These are phyloP conservation scores for Debaryomyces psychrophilus DNA, from an alignment of 1,139 yeast species.

Conservation along the genomic window DNA sequence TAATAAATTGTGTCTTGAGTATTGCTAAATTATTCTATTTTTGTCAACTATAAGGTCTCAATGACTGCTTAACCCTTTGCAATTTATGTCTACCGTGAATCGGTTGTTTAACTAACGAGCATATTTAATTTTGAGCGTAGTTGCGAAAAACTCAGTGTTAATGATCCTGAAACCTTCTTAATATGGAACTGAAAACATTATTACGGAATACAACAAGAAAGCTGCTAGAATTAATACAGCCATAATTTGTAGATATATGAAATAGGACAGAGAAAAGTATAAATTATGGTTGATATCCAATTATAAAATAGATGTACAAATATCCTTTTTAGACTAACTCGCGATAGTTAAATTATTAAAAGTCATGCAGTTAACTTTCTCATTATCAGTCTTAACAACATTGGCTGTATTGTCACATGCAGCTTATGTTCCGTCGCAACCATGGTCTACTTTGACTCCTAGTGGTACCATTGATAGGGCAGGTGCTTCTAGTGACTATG, in stretches of 20 bases:
- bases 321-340: neutral
- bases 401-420: slow-evolving; percentile 57
- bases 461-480: slow-evolving; percentile 24
- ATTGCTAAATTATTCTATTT: too few species aligned
- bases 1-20: too few species aligned
- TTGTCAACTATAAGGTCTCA: neutral
- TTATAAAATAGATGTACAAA: neutral
- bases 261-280: neutral
- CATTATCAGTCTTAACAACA: slow-evolving; percentile 18
- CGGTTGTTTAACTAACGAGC: neutral
- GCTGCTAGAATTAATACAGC: neutral
- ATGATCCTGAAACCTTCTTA: slow-evolving; percentile 1
- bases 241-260: neutral
- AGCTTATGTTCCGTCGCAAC: slow-evolving; percentile 56
- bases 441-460: slow-evolving; percentile 33
- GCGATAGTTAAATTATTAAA: neutral
- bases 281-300: slow-evolving; percentile 4
- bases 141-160: slow-evolving; percentile 8
- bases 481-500: slow-evolving; percentile 25
- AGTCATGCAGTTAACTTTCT: slow-evolving; percentile 8
- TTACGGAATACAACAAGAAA: neutral
- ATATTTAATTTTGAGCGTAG: neutral
- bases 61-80: neutral
- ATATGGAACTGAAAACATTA: slow-evolving; percentile 5
- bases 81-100: neutral